Base-by-base conservation (phyloP, 345 rosid genomes). In the Conringia planisiliqua region DNA sequence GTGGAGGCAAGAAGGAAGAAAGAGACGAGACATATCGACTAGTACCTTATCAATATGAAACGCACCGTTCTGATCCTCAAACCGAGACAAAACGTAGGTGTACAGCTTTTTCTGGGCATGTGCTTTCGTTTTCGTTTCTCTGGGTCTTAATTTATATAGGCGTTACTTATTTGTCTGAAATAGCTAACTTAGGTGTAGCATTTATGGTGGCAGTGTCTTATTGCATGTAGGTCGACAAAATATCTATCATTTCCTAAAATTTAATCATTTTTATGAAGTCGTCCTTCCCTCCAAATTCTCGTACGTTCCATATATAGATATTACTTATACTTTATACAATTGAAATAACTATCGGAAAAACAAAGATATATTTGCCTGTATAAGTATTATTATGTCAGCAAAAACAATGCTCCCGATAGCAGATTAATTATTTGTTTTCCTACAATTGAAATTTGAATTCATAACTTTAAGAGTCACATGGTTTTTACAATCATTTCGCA, bases 1-100 rank as follows among this genome's bases (percentile, higher is more conserved):
- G 69, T 70, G 13, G 39, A 75, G 73, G 79, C 80, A 62, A 73
- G 75, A 73, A 35, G 79, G 78, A 61, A 64, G 92, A 92, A 81
- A 86, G 84, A 82, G 96, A 93, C 92, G 77, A 82, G 89, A 88
- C 96, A 83, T 43, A 27, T 13, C 11, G 74, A 68, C 30, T 51
- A 51, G 78, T 44, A 83, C 86, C 85, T 82, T 67, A n/a, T 70
- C 85, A 79, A 78, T 56, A 89, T 84, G 88, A 86, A 82, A 72
- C 82, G 84, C 81, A 71, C 87, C 91, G 66, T 62, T 77, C 66
- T 32, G 30, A 20, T 35, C 27, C 26, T 50, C 17, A 18, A 60
- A 29, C 33, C 66, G 22, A 17, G 79, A 68, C 74, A 68, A 61
- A 76, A 22, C 66, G 51, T 75, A 58, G 40, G 68, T 38, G 29